Percentiles rank a stretch among this genome's conserved stretches.
Evolutionary conservation across 805 yeast genomes (phyloP).

Genomic region (Suhomyces pyralidae): DNA sequence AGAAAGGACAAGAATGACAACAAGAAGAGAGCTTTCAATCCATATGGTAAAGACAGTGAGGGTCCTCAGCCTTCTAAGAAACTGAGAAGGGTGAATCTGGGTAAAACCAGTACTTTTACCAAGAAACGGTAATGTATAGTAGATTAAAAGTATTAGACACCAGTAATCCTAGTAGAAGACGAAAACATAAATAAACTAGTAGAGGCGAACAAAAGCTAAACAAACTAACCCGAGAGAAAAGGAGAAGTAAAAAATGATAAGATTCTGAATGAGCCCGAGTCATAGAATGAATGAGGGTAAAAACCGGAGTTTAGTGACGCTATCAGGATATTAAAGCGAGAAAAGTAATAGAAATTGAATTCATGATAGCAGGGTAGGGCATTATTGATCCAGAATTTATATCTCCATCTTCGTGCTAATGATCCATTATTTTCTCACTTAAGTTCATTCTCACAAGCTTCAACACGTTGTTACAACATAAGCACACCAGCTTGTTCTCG

Average conservation of each 20-base stretch:
- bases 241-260: too few relatives aligned
- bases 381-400: too few relatives aligned
- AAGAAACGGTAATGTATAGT: conserved; percentile 8
- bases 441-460: neutral
- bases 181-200: neutral
- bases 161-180: neutral
- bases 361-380: too few relatives aligned
- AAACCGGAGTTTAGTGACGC: too few relatives aligned
- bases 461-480: neutral
- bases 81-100: conserved; percentile 29
- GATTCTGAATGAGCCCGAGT: neutral
- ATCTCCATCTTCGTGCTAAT: neutral
- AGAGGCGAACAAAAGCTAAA: neutral
- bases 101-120: conserved; percentile 38
- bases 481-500: neutral
- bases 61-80: conserved; percentile 58
- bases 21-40: conserved; percentile 52
- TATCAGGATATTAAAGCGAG: too few relatives aligned
- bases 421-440: neutral
- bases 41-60: conserved; percentile 47
- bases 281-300: too few relatives aligned
- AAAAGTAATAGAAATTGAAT: too few relatives aligned
- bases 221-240: too few relatives aligned
- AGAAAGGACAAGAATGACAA: conserved; percentile 16
- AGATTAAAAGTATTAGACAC: neutral